Percentiles rank a stretch among this genome's conserved stretches.
Evolutionary conservation across 345 rosid species (phyloP).

Genomic region (Populus davidiana): DNA sequence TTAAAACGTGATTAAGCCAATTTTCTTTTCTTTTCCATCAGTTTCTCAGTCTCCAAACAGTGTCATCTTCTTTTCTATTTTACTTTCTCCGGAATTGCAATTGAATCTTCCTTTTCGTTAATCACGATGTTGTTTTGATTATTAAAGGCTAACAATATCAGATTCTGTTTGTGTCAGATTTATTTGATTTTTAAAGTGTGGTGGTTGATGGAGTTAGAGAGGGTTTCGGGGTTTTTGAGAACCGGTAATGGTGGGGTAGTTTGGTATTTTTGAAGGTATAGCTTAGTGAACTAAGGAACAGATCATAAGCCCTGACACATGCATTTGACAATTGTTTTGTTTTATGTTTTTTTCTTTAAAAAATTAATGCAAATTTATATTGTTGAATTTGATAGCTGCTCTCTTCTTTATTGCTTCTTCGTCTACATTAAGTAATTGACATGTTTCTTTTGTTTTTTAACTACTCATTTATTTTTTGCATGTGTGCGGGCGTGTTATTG

Average conservation of each 20-base stretch:
- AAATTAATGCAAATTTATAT: not conserved
- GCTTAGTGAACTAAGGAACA: slow-evolving; percentile 15
- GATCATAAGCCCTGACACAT: slow-evolving; percentile 24
- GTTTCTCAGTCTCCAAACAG: not conserved
- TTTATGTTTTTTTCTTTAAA: not conserved
- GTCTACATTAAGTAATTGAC: not conserved
- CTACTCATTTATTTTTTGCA: not conserved
- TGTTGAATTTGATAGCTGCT: not conserved
- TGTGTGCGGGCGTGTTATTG: not conserved
- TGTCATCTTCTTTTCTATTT: not conserved
- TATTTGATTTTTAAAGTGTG: not conserved
- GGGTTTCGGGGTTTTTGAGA: slow-evolving; percentile 18
- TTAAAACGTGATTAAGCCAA: not conserved
- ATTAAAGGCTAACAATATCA: not conserved
- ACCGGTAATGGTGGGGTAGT: slow-evolving; percentile 27
- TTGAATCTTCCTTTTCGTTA: not conserved
- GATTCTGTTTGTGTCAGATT: not conserved
- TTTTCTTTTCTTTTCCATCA: not conserved
- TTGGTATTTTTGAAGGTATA: slow-evolving; percentile 13
- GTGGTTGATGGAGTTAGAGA: not conserved
- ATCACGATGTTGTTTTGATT: not conserved
- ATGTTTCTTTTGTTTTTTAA: not conserved
- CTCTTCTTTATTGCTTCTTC: not conserved
- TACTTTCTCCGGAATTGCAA: not conserved
- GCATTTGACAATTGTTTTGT: not conserved